Evolutionary conservation across 306 rosid species (phyloP).

Genomic region (Prunus kanzakura): DNA sequence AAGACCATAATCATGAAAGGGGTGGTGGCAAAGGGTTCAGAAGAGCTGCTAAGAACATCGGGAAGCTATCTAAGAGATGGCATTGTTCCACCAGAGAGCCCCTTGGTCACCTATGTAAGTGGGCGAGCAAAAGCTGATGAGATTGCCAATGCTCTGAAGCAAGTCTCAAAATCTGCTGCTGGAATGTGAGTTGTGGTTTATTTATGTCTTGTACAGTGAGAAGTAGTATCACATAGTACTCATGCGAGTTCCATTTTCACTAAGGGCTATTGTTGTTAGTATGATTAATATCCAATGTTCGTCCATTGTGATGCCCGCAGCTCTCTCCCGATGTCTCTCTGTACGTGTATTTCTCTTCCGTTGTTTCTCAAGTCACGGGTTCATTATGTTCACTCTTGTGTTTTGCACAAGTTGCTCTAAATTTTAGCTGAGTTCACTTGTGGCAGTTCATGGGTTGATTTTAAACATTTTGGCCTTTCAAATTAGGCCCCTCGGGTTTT

Average conservation of each 20-base stretch:
- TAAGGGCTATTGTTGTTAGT: not conserved
- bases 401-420: too few relatives aligned
- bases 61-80: conserved; percentile 77
- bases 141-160: conserved; percentile 39
- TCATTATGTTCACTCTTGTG: too few relatives aligned
- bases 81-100: conserved; percentile 62
- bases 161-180: conserved; percentile 34
- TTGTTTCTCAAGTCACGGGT: too few relatives aligned
- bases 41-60: conserved; percentile 57
- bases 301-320: not conserved
- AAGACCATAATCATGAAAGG: conserved; percentile 76
- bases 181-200: conserved; percentile 18
- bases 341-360: too few relatives aligned
- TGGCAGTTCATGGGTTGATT: too few relatives aligned
- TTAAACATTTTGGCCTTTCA: too few relatives aligned
- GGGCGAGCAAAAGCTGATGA: conserved; percentile 34
- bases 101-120: conserved; percentile 30
- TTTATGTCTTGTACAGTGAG: not conserved
- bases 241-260: not conserved
- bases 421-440: too few relatives aligned
- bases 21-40: conserved; percentile 51
- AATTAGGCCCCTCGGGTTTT: too few relatives aligned
- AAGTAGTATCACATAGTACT: not conserved
- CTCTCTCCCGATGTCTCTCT: too few relatives aligned
- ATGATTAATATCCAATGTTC: not conserved